These are phyloP conservation scores for Bothriochloa decipiens DNA, from an alignment of 176 grass and related monocot genomes.

Conservation along the genomic window DNA sequence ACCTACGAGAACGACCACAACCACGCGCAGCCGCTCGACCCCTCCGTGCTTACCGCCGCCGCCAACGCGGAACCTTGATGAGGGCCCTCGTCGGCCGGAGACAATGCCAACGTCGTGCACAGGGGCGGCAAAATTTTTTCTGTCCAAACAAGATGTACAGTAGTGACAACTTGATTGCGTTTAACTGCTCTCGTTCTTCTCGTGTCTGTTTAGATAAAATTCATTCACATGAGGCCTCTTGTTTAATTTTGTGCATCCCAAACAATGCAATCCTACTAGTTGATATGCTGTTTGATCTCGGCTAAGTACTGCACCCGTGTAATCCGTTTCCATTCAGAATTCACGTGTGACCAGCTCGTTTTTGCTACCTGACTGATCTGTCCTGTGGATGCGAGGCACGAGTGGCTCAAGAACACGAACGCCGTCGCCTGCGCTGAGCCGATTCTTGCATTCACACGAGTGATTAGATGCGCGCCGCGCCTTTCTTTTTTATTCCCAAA, in stretches of 20 bases:
- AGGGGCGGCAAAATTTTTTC: neutral
- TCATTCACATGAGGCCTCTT: neutral
- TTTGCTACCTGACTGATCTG: neutral
- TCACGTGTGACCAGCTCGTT: neutral
- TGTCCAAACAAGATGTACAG: neutral
- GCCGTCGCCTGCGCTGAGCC: neutral
- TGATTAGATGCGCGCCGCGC: neutral
- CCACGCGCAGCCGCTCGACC: slow-evolving; percentile 58
- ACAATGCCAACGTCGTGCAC: neutral
- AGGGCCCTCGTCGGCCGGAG: too few relatives aligned
- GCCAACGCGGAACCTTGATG: neutral
- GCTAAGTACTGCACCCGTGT: neutral
- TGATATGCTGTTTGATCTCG: neutral
- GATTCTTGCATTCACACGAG: neutral
- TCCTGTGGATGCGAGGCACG: neutral
- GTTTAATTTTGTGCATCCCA: neutral
- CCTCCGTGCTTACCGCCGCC: slow-evolving; percentile 27
- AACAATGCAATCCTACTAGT: neutral
- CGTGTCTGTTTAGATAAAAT: neutral
- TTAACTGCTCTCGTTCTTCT: neutral
- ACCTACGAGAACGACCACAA: slow-evolving; percentile 87
- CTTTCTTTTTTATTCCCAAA: neutral
- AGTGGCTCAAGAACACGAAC: neutral
- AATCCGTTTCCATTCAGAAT: neutral
- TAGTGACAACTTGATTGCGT: neutral